Evolutionary conservation across 2,329 filamentous ascomycete species (phyloP), one percentile per base, ranked within the genome.

Genomic region (Graphiopsis chlorocephala): DNA sequence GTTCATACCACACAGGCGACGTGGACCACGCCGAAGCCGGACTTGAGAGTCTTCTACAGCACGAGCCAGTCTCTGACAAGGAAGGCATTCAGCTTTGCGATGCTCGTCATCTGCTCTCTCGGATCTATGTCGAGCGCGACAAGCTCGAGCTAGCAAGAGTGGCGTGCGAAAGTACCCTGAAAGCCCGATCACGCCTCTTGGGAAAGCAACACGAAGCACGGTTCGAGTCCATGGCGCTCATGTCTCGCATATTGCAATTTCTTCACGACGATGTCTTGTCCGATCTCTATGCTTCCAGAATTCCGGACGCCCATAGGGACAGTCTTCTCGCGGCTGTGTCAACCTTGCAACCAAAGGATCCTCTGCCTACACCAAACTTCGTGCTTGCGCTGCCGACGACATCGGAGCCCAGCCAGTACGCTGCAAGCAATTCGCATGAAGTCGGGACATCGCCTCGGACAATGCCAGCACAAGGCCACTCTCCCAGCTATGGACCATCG

Each of bases 161-260:
- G 6, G 53, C 72, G 50, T 73, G 72, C 60, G 73, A 75, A 52
- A 71, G 68, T 59, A 67, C 72, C 26, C 65, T 75, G 20, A 69
- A 72, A 47, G 69, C 63, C n/a, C 68, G 73, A 48, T 64, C 71
- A 42, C 67, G 68, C 15, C 56, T 74, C 23, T 57, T 72, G 17
- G 73, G 72, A 23, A 75, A 75, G 64, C 67, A 65, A n/a, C 69
- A 68, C 56, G 64, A 67, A 11, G 67, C 67, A 11, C 67, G 72
- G 28, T 66, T 72, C 35, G 72, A 73, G 59, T 74, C 73, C 17
- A 67, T 70, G 56, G 71, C 72, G 14, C 68, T 75, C 50, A 73
- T 74, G 71, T 70, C 72, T 28, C 69, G 71, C 42, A 72, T 75
- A 47, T 70, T 56, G 11, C 29, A 63, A n/a, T 59, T 68, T 8